A percentile compares a stretch with the other conserved stretches of the same genome.
These are phyloP conservation scores for Thalassiosira mediterranea DNA, from an alignment of 352 stramenopile species.

Conservation along the genomic window DNA sequence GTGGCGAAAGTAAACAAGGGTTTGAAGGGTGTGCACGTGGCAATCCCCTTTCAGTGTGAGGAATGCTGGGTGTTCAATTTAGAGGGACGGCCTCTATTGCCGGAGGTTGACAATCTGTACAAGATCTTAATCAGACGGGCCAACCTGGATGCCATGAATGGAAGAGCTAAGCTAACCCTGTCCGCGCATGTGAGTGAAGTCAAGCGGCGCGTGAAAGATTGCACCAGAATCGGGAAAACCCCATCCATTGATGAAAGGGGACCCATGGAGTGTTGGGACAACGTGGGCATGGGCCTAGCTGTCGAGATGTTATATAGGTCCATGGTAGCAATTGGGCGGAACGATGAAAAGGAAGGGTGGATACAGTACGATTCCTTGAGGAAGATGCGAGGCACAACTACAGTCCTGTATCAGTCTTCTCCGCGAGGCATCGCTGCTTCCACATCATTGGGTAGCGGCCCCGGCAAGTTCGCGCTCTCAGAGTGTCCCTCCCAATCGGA, in stretches of 20 bases:
- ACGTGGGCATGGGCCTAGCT: constrained; percentile 37
- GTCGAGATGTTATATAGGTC: constrained; percentile 44
- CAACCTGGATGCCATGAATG: constrained; percentile 48
- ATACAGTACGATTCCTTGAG: constrained; percentile 31
- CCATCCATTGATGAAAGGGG: constrained; percentile 6
- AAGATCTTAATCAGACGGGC: constrained; percentile 24
- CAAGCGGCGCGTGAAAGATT: neutral
- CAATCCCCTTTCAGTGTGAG: constrained; percentile 58
- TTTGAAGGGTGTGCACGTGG: constrained; percentile 22
- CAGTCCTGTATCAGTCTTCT: constrained; percentile 32
- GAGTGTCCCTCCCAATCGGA: constrained; percentile 36
- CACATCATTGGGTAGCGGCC: constrained; percentile 20
- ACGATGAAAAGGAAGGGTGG: constrained; percentile 4
- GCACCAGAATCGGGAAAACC: constrained; percentile 2
- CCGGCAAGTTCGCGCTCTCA: constrained; percentile 1
- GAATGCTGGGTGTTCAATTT: constrained; percentile 44
- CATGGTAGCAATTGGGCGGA: constrained; percentile 5
- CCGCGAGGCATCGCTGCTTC: constrained; percentile 1
- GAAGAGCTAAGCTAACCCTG: neutral
- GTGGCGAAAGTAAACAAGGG: constrained; percentile 14
- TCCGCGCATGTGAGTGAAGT: neutral
- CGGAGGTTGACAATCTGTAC: constrained; percentile 6
- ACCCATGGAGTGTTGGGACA: constrained; percentile 13
- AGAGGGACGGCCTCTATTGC: neutral
- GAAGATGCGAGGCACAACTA: constrained; percentile 6